A percentile compares a stretch with the other conserved stretches of the same genome.
phyloP scores from a whole-genome alignment of 1,284 basidiomycete genomes.

The Stygiomarasmius scandens region DNA sequence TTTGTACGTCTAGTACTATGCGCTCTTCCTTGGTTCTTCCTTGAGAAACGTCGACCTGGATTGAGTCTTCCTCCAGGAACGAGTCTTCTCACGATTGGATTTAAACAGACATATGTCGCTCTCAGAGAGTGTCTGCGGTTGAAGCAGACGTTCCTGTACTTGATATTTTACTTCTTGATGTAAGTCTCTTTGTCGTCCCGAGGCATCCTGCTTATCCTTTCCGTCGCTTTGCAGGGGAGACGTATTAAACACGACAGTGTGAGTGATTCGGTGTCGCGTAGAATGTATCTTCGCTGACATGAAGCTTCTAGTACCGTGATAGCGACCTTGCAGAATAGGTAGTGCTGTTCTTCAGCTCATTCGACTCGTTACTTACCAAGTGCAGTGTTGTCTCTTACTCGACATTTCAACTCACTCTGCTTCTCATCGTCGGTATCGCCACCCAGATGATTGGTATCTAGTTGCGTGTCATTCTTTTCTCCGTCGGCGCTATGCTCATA shows the following conservation, averaged over 20 bases:
- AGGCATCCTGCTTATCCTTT: background rate
- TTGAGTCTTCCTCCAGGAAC: constrained; percentile 64
- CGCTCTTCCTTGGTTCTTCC: constrained; percentile 77
- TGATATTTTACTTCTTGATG: constrained; percentile 80
- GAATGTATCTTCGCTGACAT: background rate
- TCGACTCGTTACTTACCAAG: constrained; percentile 7
- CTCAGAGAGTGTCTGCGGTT: constrained; percentile 67
- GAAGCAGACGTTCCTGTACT: constrained; percentile 77
- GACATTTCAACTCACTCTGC: constrained; percentile 65
- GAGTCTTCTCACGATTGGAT: constrained; percentile 69
- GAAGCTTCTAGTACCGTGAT: constrained; percentile 68
- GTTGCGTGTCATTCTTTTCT: constrained; percentile 39
- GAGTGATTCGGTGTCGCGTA: constrained; percentile 23
- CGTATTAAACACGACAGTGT: constrained; percentile 78
- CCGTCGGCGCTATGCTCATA: constrained; percentile 4
- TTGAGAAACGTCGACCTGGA: constrained; percentile 71
- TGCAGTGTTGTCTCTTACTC: constrained; percentile 64
- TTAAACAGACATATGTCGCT: constrained; percentile 70
- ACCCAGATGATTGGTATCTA: constrained; percentile 78
- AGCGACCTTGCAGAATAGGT: constrained; percentile 78
- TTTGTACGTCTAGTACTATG: constrained; percentile 52
- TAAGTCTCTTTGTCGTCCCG: constrained; percentile 30
- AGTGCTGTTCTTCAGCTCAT: constrained; percentile 15
- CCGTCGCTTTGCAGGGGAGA: constrained; percentile 52
- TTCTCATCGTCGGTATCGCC: constrained; percentile 78